Evolutionary conservation across 306 rosid genomes (phyloP).

Genomic region (Aeschynomene evenia): DNA sequence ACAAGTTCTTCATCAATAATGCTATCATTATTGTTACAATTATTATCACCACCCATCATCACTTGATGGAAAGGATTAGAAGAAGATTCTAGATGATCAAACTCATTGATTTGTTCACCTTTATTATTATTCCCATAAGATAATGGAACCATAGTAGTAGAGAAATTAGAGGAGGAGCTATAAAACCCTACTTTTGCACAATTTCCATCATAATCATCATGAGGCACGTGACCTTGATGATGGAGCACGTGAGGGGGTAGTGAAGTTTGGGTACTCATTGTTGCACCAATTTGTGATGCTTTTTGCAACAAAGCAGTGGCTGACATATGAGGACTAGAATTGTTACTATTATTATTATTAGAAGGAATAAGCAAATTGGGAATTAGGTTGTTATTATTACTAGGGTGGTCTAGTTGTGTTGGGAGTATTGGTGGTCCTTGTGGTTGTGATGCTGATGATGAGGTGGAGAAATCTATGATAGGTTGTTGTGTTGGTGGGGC

Average conservation of each 20-base stretch:
- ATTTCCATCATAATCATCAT: no score
- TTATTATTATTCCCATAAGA: slow-evolving; percentile 49
- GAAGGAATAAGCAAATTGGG: not conserved
- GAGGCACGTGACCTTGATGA: slow-evolving; percentile 34
- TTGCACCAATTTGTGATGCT: slow-evolving; percentile 65
- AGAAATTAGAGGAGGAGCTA: not conserved
- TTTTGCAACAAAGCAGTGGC: slow-evolving; percentile 68
- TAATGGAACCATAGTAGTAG: slow-evolving; percentile 3
- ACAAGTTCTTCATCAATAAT: slow-evolving; percentile 23
- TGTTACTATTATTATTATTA: no score
- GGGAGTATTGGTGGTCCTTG: not conserved
- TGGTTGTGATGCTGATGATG: no score
- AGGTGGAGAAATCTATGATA: not conserved
- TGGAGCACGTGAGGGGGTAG: slow-evolving; percentile 30
- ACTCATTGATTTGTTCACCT: no score
- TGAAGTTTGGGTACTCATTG: slow-evolving; percentile 35
- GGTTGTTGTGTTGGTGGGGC: not conserved
- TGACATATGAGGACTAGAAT: slow-evolving; percentile 52
- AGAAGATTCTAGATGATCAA: slow-evolving; percentile 13
- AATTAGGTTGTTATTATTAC: slow-evolving; percentile 39
- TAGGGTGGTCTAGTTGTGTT: slow-evolving; percentile 22
- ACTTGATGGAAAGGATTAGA: slow-evolving; percentile 46
- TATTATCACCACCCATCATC: slow-evolving; percentile 20
- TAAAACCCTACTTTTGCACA: not conserved
- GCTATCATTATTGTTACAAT: not conserved